phyloP scores from a whole-genome alignment of 129 eudicot species.

The Helichrysum umbraculigerum region DNA sequence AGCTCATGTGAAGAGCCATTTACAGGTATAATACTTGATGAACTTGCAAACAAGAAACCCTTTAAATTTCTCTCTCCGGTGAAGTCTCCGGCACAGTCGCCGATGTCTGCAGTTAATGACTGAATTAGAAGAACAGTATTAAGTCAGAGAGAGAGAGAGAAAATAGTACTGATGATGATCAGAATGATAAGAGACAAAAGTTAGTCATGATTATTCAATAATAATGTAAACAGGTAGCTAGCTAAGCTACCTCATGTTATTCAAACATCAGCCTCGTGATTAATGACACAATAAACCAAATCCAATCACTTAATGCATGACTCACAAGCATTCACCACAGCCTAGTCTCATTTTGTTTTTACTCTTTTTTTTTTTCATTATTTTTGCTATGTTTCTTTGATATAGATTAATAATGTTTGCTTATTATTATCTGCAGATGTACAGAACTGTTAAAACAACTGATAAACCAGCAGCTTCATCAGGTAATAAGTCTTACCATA shows the following conservation, averaged over 20 bases:
- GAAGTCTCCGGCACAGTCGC: slow-evolving; percentile 91
- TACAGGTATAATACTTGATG: slow-evolving; percentile 54
- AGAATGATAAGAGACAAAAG: slow-evolving; percentile 55
- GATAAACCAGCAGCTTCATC: slow-evolving; percentile 94
- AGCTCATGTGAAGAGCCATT: slow-evolving; percentile 94
- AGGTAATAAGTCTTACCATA: slow-evolving; percentile 43
- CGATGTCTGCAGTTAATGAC: slow-evolving; percentile 69
- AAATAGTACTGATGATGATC: slow-evolving; percentile 30
- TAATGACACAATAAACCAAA: slow-evolving; percentile 47
- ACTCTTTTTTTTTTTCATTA: background rate
- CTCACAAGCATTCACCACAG: slow-evolving; percentile 14
- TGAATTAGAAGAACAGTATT: slow-evolving; percentile 47
- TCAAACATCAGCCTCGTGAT: slow-evolving; percentile 79
- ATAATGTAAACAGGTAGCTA: slow-evolving; percentile 26
- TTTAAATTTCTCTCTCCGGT: slow-evolving; percentile 43
- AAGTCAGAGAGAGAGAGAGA: slow-evolving; percentile 32
- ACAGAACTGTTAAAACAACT: slow-evolving; percentile 85
- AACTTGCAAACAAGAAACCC: slow-evolving; percentile 20
- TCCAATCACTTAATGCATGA: slow-evolving; percentile 31
- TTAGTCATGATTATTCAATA: slow-evolving; percentile 74
- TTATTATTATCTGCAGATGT: slow-evolving; percentile 59
- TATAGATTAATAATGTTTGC: slow-evolving; percentile 1
- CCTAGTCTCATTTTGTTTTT: no score
- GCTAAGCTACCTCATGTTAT: slow-evolving; percentile 41
- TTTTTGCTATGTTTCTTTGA: slow-evolving; percentile 9